Conservation (phyloP, 1,139 yeast species). For the Lodderomyces metapsilosis region DNA sequence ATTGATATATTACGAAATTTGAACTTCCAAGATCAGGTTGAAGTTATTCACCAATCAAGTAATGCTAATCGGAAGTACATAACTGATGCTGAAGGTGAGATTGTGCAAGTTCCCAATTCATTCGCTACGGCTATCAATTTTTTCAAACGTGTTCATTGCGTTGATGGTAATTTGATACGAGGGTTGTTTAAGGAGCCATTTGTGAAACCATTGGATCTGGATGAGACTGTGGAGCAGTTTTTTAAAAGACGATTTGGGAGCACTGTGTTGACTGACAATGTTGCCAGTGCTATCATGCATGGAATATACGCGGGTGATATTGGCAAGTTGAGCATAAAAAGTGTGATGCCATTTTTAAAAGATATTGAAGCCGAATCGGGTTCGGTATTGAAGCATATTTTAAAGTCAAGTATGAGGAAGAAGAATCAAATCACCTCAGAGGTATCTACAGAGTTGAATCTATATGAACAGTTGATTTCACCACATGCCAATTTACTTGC, state of each 20-base stretch:
- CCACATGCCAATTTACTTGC: constrained; percentile 36
- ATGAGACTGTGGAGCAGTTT: constrained; percentile 73
- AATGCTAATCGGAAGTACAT: constrained; percentile 64
- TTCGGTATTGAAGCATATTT: constrained; percentile 46
- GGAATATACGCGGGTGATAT: constrained; percentile 93
- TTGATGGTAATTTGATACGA: constrained; percentile 18
- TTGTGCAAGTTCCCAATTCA: constrained; percentile 58
- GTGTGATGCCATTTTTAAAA: constrained; percentile 53
- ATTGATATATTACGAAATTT: constrained; percentile 55
- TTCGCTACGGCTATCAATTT: constrained; percentile 38
- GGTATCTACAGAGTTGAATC: constrained; percentile 18
- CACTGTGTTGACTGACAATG: constrained; percentile 53
- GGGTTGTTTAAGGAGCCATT: constrained; percentile 48
- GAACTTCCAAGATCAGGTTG: constrained; percentile 40
- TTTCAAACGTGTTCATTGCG: constrained; percentile 20
- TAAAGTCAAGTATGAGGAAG: constrained; percentile 12
- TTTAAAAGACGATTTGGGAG: constrained; percentile 67
- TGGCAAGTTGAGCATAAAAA: constrained; percentile 58
- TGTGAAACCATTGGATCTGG: constrained; percentile 32
- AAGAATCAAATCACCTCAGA: constrained; percentile 13
- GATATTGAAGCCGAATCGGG: constrained; percentile 61
- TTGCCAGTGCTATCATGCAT: constrained; percentile 79
- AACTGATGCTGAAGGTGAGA: constrained; percentile 32
- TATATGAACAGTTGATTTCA: constrained; percentile 35
- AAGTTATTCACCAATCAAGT: constrained; percentile 48